phyloP scores from a whole-genome alignment of 163 green algal genomes.

The Coccomyxa subellipsoidea region DNA sequence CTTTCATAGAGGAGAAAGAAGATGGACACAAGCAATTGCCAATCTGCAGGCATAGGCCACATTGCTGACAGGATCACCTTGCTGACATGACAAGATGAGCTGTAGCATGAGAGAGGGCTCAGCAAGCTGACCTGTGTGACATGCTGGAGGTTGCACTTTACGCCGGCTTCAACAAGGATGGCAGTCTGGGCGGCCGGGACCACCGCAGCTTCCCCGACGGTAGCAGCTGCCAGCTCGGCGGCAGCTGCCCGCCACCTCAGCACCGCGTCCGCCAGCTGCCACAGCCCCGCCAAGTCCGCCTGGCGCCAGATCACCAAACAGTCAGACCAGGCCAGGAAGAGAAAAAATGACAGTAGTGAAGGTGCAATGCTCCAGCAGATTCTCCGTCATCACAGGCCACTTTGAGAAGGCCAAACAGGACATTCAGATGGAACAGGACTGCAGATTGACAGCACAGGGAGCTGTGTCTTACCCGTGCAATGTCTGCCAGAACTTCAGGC shows the following conservation, averaged over 20 bases:
- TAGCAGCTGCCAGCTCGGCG: not conserved
- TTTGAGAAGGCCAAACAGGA: too few relatives aligned
- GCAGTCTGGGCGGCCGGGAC: not conserved
- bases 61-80: too few relatives aligned
- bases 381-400: too few relatives aligned
- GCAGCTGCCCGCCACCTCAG: not conserved
- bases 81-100: too few relatives aligned
- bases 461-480: not conserved
- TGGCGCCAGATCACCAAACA: too few relatives aligned
- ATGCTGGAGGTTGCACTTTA: not conserved
- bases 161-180: not conserved
- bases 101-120: not conserved
- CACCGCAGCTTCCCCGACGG: not conserved
- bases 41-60: too few relatives aligned
- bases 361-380: too few relatives aligned
- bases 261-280: constrained; percentile 2
- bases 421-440: not conserved
- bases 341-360: too few relatives aligned
- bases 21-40: too few relatives aligned
- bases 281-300: not conserved
- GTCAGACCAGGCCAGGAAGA: not conserved
- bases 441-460: not conserved
- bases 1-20: too few relatives aligned
- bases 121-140: not conserved
- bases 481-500: not conserved